Conservation (phyloP, 495 filamentous ascomycete species). For the Aspergillus wentii region DNA sequence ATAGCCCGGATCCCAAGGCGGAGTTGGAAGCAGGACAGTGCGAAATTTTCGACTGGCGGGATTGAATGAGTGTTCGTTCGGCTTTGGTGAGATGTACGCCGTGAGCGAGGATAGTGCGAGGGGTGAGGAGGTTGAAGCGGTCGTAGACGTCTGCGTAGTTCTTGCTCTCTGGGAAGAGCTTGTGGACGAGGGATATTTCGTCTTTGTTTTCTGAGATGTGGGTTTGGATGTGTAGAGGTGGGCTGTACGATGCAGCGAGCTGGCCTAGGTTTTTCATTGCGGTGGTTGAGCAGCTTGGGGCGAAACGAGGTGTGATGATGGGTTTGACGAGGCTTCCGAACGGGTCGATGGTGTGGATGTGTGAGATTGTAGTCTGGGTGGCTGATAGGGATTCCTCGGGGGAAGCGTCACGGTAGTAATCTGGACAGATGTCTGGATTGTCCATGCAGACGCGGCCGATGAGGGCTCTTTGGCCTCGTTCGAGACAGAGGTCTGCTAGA, state of each 20-base stretch:
- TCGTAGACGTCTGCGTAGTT: slow-evolving; percentile 83
- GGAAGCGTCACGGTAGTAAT: slow-evolving; percentile 68
- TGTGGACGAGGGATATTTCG: slow-evolving; percentile 65
- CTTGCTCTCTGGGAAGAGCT: slow-evolving; percentile 60
- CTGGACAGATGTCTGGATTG: slow-evolving; percentile 53
- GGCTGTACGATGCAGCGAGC: slow-evolving; percentile 51
- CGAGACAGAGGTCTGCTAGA: slow-evolving; percentile 73
- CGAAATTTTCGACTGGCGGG: slow-evolving; percentile 57
- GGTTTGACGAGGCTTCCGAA: slow-evolving; percentile 56
- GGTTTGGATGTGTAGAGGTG: slow-evolving; percentile 71
- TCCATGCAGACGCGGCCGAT: slow-evolving; percentile 94
- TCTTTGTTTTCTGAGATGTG: slow-evolving; percentile 82
- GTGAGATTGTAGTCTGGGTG: slow-evolving; percentile 57
- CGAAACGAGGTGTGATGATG: slow-evolving; percentile 89
- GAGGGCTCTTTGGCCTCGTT: slow-evolving; percentile 78
- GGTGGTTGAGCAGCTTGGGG: slow-evolving; percentile 62
- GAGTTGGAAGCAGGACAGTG: slow-evolving; percentile 89
- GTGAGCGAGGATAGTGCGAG: slow-evolving; percentile 80
- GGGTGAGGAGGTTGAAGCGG: slow-evolving; percentile 57
- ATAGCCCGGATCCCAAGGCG: slow-evolving; percentile 68
- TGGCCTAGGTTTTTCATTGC: slow-evolving; percentile 58
- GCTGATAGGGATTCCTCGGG: slow-evolving; percentile 49
- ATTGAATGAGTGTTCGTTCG: slow-evolving; percentile 60
- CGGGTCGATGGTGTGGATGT: slow-evolving; percentile 67
- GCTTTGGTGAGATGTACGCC: slow-evolving; percentile 64